Evolutionary conservation across 129 eudicot species (phyloP).

Genomic region (Logfia minima): DNA sequence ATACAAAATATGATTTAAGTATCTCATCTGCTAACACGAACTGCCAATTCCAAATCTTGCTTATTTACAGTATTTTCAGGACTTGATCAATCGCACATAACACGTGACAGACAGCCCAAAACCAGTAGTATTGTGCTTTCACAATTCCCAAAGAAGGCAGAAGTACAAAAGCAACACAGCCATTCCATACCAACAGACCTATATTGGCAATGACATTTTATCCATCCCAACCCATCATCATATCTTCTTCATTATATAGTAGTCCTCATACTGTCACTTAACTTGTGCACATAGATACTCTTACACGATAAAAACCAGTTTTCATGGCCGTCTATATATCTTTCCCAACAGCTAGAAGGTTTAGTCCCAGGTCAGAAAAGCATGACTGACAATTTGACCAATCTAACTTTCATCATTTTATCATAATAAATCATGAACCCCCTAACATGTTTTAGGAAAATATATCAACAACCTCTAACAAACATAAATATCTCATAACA

Average conservation of each 20-base stretch:
- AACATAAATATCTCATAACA: not conserved
- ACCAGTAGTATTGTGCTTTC: not conserved
- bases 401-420: slow-evolving; percentile 12
- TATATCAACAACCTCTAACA: not conserved
- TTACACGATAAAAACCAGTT: no score
- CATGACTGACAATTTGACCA: not conserved
- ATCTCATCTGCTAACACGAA: slow-evolving; percentile 9
- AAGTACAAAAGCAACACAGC: not conserved
- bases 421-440: not conserved
- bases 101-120: not conserved
- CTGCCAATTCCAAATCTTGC: not conserved
- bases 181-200: not conserved
- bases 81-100: not conserved
- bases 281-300: not conserved
- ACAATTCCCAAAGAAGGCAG: not conserved
- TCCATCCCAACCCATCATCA: no score
- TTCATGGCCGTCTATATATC: no score
- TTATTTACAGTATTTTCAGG: not conserved
- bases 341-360: not conserved
- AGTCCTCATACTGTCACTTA: not conserved
- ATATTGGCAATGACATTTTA: no score
- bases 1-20: not conserved
- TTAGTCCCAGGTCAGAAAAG: not conserved
- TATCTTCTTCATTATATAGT: no score
- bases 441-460: not conserved